These are phyloP conservation scores for Trichoderma pleuroti DNA, from an alignment of 2,329 filamentous ascomycete species.

Conservation along the genomic window DNA sequence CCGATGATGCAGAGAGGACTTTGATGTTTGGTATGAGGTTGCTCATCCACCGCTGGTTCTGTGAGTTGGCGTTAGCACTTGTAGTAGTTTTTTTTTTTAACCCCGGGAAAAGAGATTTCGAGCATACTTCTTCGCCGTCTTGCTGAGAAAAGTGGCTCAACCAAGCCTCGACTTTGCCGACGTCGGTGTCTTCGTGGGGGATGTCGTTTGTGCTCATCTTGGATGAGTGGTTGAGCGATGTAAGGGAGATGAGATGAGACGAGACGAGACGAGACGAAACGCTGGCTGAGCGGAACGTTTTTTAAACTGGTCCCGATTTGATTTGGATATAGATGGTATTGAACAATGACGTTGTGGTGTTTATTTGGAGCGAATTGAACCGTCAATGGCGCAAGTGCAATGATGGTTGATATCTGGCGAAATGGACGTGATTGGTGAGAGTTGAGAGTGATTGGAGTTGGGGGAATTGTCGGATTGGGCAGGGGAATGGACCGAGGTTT, in stretches of 20 bases:
- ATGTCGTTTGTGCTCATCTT: constrained; percentile 15
- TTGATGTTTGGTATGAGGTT: constrained; percentile 40
- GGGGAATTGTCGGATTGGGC: not conserved
- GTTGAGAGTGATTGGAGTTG: not conserved
- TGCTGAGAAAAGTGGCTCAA: constrained; percentile 18
- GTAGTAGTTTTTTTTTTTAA: too few species aligned
- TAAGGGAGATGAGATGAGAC: not conserved
- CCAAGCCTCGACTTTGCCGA: constrained; percentile 34
- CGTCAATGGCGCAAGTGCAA: not conserved
- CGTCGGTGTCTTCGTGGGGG: constrained; percentile 31
- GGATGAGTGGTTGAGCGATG: not conserved
- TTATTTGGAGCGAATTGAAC: not conserved
- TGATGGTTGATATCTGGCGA: not conserved
- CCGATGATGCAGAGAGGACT: constrained; percentile 37
- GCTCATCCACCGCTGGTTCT: constrained; percentile 43
- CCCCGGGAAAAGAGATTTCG: not conserved
- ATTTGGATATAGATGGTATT: too few species aligned
- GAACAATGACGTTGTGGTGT: not conserved
- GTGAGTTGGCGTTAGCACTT: not conserved
- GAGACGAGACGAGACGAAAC: too few species aligned
- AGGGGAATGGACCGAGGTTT: not conserved
- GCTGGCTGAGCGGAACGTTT: not conserved
- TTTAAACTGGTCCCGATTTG: not conserved
- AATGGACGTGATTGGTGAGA: not conserved
- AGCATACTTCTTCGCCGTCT: not conserved